Conservation (phyloP, 805 yeast genomes). For the Debaryomyces prosopidis region DNA sequence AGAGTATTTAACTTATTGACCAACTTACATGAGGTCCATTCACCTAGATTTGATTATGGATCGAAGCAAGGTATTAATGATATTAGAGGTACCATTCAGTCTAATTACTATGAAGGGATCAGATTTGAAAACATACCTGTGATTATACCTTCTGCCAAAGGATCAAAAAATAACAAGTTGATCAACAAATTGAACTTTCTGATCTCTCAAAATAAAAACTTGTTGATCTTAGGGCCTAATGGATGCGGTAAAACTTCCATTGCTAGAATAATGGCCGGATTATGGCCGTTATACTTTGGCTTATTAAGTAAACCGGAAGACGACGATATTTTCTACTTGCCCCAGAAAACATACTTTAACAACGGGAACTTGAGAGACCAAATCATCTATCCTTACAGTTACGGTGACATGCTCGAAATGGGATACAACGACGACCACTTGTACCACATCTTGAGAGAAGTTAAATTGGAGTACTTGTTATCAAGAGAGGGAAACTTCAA, state of each 20-base stretch:
- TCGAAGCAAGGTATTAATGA: constrained; percentile 45
- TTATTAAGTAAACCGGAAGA: constrained; percentile 74
- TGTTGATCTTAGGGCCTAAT: constrained; percentile 81
- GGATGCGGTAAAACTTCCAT: constrained; percentile 91
- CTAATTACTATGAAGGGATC: constrained; percentile 67
- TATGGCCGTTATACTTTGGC: constrained; percentile 91
- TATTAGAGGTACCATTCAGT: constrained; percentile 79
- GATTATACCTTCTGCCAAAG: constrained; percentile 69
- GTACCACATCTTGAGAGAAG: constrained; percentile 66
- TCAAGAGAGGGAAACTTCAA: constrained; percentile 62
- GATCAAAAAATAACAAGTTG: constrained; percentile 60
- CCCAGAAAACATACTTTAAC: constrained; percentile 84
- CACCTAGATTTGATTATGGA: constrained; percentile 54
- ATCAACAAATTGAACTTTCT: constrained; percentile 61
- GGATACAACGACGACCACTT: constrained; percentile 73
- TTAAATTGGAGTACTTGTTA: constrained; percentile 76
- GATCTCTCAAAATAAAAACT: constrained; percentile 60
- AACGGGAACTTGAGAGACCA: constrained; percentile 88
- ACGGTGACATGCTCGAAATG: constrained; percentile 70
- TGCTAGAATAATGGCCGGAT: constrained; percentile 77
- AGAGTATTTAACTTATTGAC: constrained; percentile 75
- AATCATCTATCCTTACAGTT: constrained; percentile 80
- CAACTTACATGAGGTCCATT: constrained; percentile 82
- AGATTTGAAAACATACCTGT: constrained; percentile 82
- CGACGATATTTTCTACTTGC: constrained; percentile 71